Evolutionary conservation across 768 basidiomycete genomes (phyloP).

Genomic region (Calocybe cyanea): DNA sequence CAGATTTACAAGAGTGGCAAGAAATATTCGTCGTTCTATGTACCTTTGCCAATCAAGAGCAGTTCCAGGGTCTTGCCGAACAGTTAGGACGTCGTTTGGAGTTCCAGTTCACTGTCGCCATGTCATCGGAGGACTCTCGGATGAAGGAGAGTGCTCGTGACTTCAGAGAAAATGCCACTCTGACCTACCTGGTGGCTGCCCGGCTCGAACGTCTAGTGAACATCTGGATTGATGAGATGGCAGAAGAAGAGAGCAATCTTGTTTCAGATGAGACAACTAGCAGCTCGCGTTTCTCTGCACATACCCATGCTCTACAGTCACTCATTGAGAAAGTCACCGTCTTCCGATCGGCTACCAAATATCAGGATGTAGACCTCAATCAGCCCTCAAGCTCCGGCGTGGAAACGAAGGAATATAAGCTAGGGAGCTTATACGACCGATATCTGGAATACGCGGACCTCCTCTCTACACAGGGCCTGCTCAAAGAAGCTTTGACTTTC

Average conservation of each 20-base stretch:
- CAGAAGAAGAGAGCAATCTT: conserved; percentile 72
- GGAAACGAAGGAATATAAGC: conserved; percentile 68
- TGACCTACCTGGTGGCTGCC: conserved; percentile 91
- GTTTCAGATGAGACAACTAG: conserved; percentile 35
- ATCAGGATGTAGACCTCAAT: conserved; percentile 69
- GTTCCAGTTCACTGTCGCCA: conserved; percentile 67
- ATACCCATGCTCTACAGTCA: conserved; percentile 83
- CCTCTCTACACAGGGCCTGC: conserved; percentile 84
- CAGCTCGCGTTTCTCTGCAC: conserved; percentile 68
- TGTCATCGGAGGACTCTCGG: conserved; percentile 44
- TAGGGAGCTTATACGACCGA: conserved; percentile 82
- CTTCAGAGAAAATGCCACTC: conserved; percentile 81
- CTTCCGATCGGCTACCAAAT: conserved; percentile 83
- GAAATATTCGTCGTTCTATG: conserved; percentile 96
- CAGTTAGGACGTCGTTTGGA: conserved; percentile 90
- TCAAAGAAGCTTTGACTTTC: conserved; percentile 78
- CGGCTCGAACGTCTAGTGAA: conserved; percentile 82
- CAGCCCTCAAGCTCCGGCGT: conserved; percentile 33
- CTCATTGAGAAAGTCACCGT: conserved; percentile 97
- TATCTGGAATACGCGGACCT: conserved; percentile 97
- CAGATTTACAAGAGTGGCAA: conserved; percentile 91
- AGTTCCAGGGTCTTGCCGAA: conserved; percentile 85
- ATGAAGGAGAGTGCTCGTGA: conserved; percentile 37
- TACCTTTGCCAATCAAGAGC: conserved; percentile 83
- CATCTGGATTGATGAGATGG: conserved; percentile 90